Conservation (phyloP, 345 rosid genomes). For the Kandelia obovata region DNA sequence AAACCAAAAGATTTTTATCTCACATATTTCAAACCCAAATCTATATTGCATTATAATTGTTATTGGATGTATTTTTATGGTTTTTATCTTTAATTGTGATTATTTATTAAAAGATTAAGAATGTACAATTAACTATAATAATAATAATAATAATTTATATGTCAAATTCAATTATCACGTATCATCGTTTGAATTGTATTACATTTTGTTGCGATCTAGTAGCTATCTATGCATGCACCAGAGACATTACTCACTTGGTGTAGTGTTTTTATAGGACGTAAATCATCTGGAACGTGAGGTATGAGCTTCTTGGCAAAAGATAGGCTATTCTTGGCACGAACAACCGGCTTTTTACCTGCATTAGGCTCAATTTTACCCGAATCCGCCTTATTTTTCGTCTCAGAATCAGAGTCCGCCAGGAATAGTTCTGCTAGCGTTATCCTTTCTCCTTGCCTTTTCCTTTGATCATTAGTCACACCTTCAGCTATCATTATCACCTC, state of each 20-base stretch:
- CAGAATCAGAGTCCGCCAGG: constrained; percentile 47
- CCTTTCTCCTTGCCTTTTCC: constrained; percentile 45
- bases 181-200: too few species aligned
- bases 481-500: constrained; percentile 22
- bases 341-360: constrained; percentile 23
- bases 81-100: too few species aligned
- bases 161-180: too few species aligned
- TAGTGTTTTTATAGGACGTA: constrained; percentile 60
- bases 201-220: too few species aligned
- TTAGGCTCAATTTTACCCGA: constrained; percentile 24
- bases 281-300: constrained; percentile 50
- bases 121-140: too few species aligned
- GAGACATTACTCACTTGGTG: constrained; percentile 38
- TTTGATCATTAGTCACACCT: constrained; percentile 21
- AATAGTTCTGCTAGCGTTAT: constrained; percentile 81
- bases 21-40: too few species aligned
- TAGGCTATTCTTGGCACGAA: constrained; percentile 37
- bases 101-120: too few species aligned
- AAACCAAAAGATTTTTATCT: too few species aligned
- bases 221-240: too few species aligned
- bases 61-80: too few species aligned
- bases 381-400: constrained; percentile 29
- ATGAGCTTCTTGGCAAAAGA: constrained; percentile 60
- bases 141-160: too few species aligned
- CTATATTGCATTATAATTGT: too few species aligned